Evolutionary conservation across 768 basidiomycete genomes (phyloP).

Genomic region (Candolleomyces eurysporus): DNA sequence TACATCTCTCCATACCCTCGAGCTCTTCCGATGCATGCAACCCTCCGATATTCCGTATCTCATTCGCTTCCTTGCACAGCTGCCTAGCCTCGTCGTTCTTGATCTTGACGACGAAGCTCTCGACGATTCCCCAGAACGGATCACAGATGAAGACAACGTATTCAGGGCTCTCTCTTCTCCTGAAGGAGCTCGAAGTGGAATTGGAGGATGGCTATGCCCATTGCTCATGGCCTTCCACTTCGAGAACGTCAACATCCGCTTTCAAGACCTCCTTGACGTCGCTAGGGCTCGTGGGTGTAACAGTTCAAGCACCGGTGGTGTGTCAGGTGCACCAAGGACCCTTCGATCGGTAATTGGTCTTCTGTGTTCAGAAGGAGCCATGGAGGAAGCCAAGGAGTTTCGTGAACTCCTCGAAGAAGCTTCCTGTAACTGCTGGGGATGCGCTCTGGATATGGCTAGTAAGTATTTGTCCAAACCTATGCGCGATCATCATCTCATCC

Average conservation of each 20-base stretch:
- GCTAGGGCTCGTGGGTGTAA: neutral
- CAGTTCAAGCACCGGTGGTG: neutral
- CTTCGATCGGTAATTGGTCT: too few relatives aligned
- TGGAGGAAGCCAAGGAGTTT: too few relatives aligned
- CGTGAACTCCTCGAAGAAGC: too few relatives aligned
- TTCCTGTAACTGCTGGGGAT: too few relatives aligned
- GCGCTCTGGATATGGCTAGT: too few relatives aligned
- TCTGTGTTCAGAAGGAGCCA: too few relatives aligned
- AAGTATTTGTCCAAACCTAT: too few relatives aligned
- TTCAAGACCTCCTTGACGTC: neutral
- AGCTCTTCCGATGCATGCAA: neutral
- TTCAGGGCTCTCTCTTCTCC: neutral
- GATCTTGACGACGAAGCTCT: neutral
- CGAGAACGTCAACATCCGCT: neutral
- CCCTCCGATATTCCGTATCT: neutral
- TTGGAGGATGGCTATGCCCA: neutral
- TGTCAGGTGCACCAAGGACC: too few relatives aligned
- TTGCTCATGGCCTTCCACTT: constrained; percentile 1
- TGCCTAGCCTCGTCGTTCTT: neutral
- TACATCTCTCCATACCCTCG: neutral
- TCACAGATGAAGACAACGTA: neutral
- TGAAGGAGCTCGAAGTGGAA: neutral
- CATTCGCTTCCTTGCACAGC: neutral
- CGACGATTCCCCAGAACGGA: neutral
- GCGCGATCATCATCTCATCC: too few relatives aligned